Percentiles rank a stretch among this genome's conserved stretches.
Evolutionary conservation across 2,329 filamentous ascomycete species (phyloP).

Genomic region (Botrytis byssoidea): DNA sequence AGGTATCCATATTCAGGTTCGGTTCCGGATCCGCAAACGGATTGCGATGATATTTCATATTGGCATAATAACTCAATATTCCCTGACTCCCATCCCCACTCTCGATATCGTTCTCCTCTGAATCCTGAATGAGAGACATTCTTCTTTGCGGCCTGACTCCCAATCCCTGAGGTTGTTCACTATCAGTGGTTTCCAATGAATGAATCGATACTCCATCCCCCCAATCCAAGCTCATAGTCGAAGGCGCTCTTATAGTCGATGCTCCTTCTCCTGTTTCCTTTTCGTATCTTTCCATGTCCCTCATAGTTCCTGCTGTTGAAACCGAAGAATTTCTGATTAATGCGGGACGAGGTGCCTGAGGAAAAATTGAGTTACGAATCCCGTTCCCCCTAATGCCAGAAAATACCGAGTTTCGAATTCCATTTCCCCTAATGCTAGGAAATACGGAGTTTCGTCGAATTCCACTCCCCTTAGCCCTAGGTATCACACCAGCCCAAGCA

Average conservation of each 20-base stretch:
- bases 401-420: background rate
- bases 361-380: background rate
- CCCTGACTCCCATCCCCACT: background rate
- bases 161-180: background rate
- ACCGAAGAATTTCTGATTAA: background rate
- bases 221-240: background rate
- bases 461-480: background rate
- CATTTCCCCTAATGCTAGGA: background rate
- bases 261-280: background rate
- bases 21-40: slow-evolving; percentile 5
- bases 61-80: background rate
- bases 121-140: background rate
- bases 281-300: background rate
- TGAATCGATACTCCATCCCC: slow-evolving; percentile 20
- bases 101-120: background rate
- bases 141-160: background rate
- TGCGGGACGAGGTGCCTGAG: background rate
- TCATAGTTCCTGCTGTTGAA: background rate
- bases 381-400: background rate
- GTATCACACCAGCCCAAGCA: background rate
- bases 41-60: background rate
- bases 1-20: background rate
- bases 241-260: background rate
- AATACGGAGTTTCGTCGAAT: background rate
- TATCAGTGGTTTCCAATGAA: slow-evolving; percentile 37